These are phyloP conservation scores for Thermothelomyces thermophilus DNA, from an alignment of 2,329 filamentous ascomycete genomes.

Conservation along the genomic window DNA sequence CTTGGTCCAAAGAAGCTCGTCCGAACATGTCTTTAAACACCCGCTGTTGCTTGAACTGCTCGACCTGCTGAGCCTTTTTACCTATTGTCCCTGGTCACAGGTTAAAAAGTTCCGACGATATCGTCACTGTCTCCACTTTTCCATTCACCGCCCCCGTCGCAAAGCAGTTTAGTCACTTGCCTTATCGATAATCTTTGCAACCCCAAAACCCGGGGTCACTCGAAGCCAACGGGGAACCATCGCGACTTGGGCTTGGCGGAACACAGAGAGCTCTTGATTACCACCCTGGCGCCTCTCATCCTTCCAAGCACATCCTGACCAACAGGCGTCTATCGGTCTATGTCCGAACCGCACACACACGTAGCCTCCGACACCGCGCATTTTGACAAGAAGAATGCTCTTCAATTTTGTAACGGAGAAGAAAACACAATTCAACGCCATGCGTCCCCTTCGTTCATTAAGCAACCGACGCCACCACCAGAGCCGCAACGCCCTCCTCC, in stretches of 20 bases:
- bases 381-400: conserved; percentile 7
- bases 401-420: conserved; percentile 16
- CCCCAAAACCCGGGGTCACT: background rate
- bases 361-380: conserved; percentile 3
- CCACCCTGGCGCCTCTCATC: background rate
- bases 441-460: conserved; percentile 38
- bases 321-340: conserved; percentile 10
- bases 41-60: background rate
- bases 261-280: background rate
- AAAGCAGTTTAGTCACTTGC: background rate
- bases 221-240: too few species aligned
- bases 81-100: background rate
- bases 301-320: background rate
- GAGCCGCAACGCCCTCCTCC: conserved; percentile 80
- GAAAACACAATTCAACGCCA: conserved; percentile 20
- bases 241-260: background rate
- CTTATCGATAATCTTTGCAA: background rate
- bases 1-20: background rate
- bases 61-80: background rate
- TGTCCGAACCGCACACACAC: background rate
- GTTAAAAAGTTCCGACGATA: background rate
- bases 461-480: conserved; percentile 79
- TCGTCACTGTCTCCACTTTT: conserved; percentile 1
- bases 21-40: background rate
- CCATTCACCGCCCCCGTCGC: background rate